phyloP scores from a whole-genome alignment of 73 alveolate genomes.

The Paramecium sonneborni region DNA sequence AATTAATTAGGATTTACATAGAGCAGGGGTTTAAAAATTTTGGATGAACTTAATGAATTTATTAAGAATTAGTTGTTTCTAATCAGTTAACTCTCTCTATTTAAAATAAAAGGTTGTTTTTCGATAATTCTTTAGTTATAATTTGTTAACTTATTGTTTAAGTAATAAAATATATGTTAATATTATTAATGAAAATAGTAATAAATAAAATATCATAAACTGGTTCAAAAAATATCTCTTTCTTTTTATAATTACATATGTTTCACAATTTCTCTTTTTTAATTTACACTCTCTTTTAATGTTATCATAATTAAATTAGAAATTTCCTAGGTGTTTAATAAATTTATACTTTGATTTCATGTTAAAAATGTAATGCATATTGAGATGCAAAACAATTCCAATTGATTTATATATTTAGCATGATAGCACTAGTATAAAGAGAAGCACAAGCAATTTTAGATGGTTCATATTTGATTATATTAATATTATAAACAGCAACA shows the following conservation, averaged over 20 bases:
- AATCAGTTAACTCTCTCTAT: no score
- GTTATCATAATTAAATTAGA: neutral
- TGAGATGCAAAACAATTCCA: conserved; percentile 11
- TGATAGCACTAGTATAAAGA: neutral
- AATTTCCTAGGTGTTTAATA: neutral
- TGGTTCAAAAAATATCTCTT: neutral
- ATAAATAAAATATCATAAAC: neutral
- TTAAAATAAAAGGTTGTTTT: no score
- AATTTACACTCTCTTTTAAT: neutral
- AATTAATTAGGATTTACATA: no score
- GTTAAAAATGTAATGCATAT: neutral
- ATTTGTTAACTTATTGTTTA: no score
- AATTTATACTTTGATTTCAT: conserved; percentile 1
- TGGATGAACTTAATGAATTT: no score
- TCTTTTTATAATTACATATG: neutral
- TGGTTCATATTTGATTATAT: neutral
- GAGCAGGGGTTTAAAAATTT: no score
- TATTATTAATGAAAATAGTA: no score
- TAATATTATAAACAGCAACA: neutral
- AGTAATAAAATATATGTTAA: no score
- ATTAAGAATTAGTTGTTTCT: no score
- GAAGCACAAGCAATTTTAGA: conserved; percentile 44
- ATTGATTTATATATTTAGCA: neutral
- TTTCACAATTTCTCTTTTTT: neutral
- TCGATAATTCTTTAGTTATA: no score